Evolutionary conservation across 306 rosid genomes (phyloP), one percentile per base, ranked within the genome.

Genomic region (Glycine soja): DNA sequence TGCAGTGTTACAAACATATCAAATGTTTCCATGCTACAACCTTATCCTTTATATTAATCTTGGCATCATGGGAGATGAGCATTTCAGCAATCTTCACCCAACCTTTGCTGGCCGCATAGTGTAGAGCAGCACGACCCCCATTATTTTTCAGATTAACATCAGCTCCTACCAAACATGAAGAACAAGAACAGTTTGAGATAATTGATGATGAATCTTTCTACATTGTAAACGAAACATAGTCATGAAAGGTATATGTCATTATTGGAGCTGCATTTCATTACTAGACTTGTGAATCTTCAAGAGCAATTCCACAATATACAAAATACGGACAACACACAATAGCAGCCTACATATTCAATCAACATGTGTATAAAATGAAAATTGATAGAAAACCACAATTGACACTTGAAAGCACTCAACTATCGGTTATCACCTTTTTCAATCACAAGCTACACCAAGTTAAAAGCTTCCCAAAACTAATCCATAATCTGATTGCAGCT

Each of bases 51-150:
- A 78, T 77, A 87, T 91, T 91, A 62, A 95, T 74, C 66, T 89
- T 89, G 71, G 99, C 97, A 77, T 94, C 83, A 50, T 88, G 91
- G 15, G 97, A 86, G 77, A 91, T 86, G 76, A 95, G 90, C 62
- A 66, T 75, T 83, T 89, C 91, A 62, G 98, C 94, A 81, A 93
- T 87, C 91, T 93, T 81, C 80, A 84, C 14, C 97, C 94, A 77
- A 9, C 98, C 99, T 80, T 95, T 95, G 83, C 98, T 95, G 61
- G 96, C 93, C 50, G 94, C 97, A 85, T 95, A 95, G 79, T 95
- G 97, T 88, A 95, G 94, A 70, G 99, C 96, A 77, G 95, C 83
- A 40, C 94, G 93, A 58, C 98, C 98, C 6, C 99, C 94, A 19
- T 62, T 6, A 64, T 93, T 93, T 86, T 85, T 90, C 69, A 89